Conservation (phyloP, 352 stramenopile species). For the Globisporangium iwayamae region DNA sequence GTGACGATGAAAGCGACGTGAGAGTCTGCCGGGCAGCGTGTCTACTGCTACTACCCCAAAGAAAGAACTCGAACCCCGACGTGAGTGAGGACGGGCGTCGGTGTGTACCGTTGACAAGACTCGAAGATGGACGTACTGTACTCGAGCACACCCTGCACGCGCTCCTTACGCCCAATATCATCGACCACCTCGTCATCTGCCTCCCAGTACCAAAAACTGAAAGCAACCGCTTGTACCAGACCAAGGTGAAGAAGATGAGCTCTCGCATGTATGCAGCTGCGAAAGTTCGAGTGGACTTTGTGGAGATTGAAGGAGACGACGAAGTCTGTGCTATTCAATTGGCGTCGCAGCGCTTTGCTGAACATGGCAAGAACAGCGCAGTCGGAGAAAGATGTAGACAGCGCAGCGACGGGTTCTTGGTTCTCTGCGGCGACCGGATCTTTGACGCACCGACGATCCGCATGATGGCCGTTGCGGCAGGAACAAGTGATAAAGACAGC, state of each 20-base stretch:
- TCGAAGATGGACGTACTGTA: slow-evolving; percentile 1
- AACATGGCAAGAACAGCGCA: background rate
- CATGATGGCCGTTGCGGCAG: slow-evolving; percentile 20
- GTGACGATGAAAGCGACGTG: background rate
- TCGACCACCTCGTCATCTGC: slow-evolving; percentile 22
- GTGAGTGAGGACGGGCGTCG: background rate
- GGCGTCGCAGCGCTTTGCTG: background rate
- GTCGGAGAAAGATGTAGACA: slow-evolving; percentile 1
- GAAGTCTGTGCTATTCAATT: slow-evolving; percentile 2
- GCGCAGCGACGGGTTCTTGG: slow-evolving; percentile 20
- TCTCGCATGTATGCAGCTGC: slow-evolving; percentile 5
- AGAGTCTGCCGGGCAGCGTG: slow-evolving; percentile 18
- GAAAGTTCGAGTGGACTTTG: slow-evolving; percentile 13
- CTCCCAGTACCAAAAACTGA: background rate
- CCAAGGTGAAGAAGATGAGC: slow-evolving; percentile 1
- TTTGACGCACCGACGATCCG: slow-evolving; percentile 25
- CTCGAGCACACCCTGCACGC: slow-evolving; percentile 17
- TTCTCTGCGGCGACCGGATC: slow-evolving; percentile 12
- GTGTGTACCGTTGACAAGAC: background rate
- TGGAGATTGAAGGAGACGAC: slow-evolving; percentile 2
- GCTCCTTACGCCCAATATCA: slow-evolving; percentile 16
- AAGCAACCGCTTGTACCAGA: background rate
- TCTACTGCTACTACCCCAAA: slow-evolving; percentile 13
- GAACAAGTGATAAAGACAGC: background rate
- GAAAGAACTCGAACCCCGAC: too few species aligned